These are phyloP conservation scores for Adansonia rubrostipa DNA, from an alignment of 441 rosid genomes.

Conservation along the genomic window DNA sequence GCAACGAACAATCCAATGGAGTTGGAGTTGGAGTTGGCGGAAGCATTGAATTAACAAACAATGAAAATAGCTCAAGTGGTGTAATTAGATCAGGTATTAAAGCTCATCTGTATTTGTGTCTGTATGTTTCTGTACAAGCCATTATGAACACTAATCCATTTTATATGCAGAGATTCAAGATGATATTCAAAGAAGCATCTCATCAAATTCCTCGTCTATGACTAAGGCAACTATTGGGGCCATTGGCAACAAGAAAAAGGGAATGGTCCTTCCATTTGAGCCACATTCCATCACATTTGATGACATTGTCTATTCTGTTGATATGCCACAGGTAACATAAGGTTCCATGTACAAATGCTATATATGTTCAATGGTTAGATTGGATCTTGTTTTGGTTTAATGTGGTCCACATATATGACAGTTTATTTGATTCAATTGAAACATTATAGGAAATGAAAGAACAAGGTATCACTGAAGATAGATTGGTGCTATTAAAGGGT, in stretches of 20 bases:
- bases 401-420: neutral
- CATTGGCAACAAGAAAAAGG: conserved; percentile 31
- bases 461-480: conserved; percentile 61
- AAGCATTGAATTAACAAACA: conserved; percentile 40
- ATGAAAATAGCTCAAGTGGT: neutral
- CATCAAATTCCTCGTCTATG: conserved; percentile 19
- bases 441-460: conserved; percentile 58
- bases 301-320: conserved; percentile 36
- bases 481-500: conserved; percentile 64
- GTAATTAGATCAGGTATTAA: conserved; percentile 31
- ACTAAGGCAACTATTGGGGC: conserved; percentile 12
- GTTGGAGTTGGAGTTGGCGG: conserved; percentile 31
- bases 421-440: conserved; percentile 1
- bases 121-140: neutral
- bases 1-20: conserved; percentile 24
- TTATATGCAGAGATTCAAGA: conserved; percentile 54
- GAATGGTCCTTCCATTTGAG: conserved; percentile 81
- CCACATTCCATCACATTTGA: conserved; percentile 77
- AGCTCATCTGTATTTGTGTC: neutral
- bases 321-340: conserved; percentile 86
- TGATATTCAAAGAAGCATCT: conserved; percentile 16
- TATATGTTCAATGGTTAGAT: neutral
- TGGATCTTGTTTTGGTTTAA: neutral
- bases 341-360: conserved; percentile 34
- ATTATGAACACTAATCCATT: conserved; percentile 60